Percentiles rank a stretch among this genome's conserved stretches.
These are phyloP conservation scores for Anthoceros angustus DNA, from an alignment of 225 moss, liverwort and hornwort genomes.

Conservation along the genomic window DNA sequence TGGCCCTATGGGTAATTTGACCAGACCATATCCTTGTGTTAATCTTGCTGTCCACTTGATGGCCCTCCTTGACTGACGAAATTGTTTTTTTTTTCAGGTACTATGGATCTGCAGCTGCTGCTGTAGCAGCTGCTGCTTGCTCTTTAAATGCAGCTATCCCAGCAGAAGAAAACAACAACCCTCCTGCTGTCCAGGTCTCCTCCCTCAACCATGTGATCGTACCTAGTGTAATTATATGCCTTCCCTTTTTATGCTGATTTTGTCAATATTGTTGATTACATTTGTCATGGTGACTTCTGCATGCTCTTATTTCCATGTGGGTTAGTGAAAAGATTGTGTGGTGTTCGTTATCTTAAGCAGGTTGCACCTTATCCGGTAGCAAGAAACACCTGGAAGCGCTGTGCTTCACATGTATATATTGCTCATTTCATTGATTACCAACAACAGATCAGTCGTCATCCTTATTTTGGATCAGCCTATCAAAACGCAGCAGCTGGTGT, in stretches of 20 bases:
- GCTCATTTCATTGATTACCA: constrained; percentile 77
- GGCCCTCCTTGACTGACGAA: constrained; percentile 28
- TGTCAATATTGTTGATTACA: not conserved
- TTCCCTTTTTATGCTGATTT: too few relatives aligned
- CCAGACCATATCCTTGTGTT: too few relatives aligned
- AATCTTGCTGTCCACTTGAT: too few relatives aligned
- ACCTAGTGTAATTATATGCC: not conserved
- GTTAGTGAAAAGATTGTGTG: not conserved
- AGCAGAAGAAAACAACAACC: constrained; percentile 38
- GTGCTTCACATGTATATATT: constrained; percentile 75
- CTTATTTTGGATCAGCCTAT: constrained; percentile 31
- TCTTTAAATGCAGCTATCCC: constrained; percentile 12
- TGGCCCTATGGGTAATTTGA: constrained; percentile 25
- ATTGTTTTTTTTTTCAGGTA: constrained; percentile 9
- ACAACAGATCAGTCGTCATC: constrained; percentile 49
- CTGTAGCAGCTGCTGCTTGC: constrained; percentile 12
- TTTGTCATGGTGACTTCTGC: not conserved
- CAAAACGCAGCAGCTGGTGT: constrained; percentile 19
- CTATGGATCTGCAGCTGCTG: constrained; percentile 20
- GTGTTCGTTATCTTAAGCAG: constrained; percentile 8
- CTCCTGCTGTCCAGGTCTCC: constrained; percentile 42
- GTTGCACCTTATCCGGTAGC: constrained; percentile 26
- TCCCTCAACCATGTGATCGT: not conserved
- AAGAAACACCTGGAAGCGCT: constrained; percentile 47
- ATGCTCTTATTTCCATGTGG: too few relatives aligned